Evolutionary conservation across 306 rosid species (phyloP).

Genomic region (Gleditsia sinensis): DNA sequence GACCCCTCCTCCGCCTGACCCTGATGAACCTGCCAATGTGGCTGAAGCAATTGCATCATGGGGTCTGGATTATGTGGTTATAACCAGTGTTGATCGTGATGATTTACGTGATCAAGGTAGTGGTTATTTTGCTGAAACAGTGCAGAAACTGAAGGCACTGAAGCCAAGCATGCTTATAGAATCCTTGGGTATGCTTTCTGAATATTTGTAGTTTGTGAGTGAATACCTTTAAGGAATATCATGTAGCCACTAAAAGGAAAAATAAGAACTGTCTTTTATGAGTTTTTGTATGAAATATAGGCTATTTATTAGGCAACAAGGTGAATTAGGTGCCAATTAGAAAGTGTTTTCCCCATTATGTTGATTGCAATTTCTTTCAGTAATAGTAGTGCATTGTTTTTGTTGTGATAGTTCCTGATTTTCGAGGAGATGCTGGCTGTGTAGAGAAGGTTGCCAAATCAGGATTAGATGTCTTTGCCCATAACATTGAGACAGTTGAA

Average conservation of each 20-base stretch:
- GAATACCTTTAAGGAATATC: background rate
- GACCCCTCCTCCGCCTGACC: slow-evolving; percentile 96
- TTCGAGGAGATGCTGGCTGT: slow-evolving; percentile 79
- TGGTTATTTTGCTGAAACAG: slow-evolving; percentile 93
- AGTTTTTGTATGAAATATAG: background rate
- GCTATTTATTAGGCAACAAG: background rate
- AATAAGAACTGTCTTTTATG: background rate
- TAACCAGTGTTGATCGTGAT: slow-evolving; percentile 97
- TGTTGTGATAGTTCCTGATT: slow-evolving; percentile 82
- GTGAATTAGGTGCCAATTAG: background rate
- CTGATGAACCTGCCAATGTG: slow-evolving; percentile 91
- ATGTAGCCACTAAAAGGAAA: background rate
- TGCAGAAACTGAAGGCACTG: slow-evolving; percentile 77
- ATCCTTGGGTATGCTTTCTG: slow-evolving; percentile 70
- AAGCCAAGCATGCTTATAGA: slow-evolving; percentile 94
- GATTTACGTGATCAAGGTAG: slow-evolving; percentile 98
- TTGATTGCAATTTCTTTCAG: background rate
- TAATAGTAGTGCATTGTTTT: slow-evolving; percentile 28
- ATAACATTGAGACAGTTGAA: slow-evolving; percentile 97
- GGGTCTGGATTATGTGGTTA: slow-evolving; percentile 99
- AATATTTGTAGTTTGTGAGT: slow-evolving; percentile 11
- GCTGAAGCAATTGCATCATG: slow-evolving; percentile 99
- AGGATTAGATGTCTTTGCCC: slow-evolving; percentile 96
- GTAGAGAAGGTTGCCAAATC: slow-evolving; percentile 87
- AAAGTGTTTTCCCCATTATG: background rate